Evolutionary conservation across 768 basidiomycete genomes (phyloP).

Genomic region (Boletus bicolor): DNA sequence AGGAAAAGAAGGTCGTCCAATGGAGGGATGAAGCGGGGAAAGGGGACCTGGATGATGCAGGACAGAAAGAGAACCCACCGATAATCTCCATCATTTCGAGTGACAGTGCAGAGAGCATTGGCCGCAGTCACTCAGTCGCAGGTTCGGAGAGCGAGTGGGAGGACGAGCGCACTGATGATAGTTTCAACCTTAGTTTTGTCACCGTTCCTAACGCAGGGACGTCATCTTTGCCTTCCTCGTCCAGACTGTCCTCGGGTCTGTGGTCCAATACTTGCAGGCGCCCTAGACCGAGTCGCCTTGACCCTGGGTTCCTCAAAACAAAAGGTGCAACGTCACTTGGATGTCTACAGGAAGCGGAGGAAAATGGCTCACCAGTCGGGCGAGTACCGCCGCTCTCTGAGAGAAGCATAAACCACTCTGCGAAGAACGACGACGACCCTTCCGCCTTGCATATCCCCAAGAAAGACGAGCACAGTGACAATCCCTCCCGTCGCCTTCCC

Average conservation of each 20-base stretch:
- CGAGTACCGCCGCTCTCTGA: slow-evolving; percentile 52
- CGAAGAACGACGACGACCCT: slow-evolving; percentile 23
- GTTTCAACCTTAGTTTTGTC: slow-evolving; percentile 54
- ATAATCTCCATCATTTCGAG: slow-evolving; percentile 32
- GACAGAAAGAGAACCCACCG: slow-evolving; percentile 24
- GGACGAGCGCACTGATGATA: slow-evolving; percentile 83
- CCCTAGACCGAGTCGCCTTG: slow-evolving; percentile 63
- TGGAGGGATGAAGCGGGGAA: slow-evolving; percentile 88
- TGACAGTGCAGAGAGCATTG: slow-evolving; percentile 35
- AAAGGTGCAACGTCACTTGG: slow-evolving; percentile 51
- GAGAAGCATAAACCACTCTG: slow-evolving; percentile 56
- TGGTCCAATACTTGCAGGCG: slow-evolving; percentile 35
- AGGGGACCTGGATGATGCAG: slow-evolving; percentile 70
- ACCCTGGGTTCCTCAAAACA: slow-evolving; percentile 60
- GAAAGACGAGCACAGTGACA: slow-evolving; percentile 36
- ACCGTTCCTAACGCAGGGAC: slow-evolving; percentile 23
- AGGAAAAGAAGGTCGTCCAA: slow-evolving; percentile 75
- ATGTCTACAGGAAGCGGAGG: slow-evolving; percentile 73
- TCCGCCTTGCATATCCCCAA: slow-evolving; percentile 33
- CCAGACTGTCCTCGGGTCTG: slow-evolving; percentile 17
- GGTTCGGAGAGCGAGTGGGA: slow-evolving; percentile 88
- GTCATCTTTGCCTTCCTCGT: slow-evolving; percentile 40
- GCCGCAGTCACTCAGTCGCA: slow-evolving; percentile 43
- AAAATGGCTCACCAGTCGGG: slow-evolving; percentile 40
- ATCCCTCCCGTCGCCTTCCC: slow-evolving; percentile 50